These are phyloP conservation scores for Mucor racemosus DNA, from an alignment of 371 early-diverging fungal genomes.

Conservation along the genomic window DNA sequence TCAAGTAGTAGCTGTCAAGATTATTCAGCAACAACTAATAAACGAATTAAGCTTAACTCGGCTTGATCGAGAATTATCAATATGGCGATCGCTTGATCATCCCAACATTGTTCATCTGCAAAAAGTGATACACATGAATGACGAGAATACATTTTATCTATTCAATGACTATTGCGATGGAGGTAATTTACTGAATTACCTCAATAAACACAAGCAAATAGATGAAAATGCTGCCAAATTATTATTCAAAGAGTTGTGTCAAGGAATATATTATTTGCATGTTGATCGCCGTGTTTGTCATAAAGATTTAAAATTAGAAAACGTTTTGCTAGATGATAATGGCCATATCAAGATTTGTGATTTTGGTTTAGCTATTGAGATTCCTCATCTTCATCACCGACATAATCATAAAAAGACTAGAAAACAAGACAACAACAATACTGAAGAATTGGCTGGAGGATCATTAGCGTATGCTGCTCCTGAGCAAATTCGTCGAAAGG, in stretches of 20 bases:
- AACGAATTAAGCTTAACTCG: constrained; percentile 16
- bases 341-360: constrained; percentile 81
- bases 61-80: constrained; percentile 61
- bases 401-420: constrained; percentile 11
- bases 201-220: constrained; percentile 25
- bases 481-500: constrained; percentile 61
- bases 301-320: constrained; percentile 94
- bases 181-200: constrained; percentile 56
- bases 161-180: constrained; percentile 71
- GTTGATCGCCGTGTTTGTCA: constrained; percentile 75
- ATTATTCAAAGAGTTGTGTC: constrained; percentile 72
- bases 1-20: constrained; percentile 61
- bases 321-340: constrained; percentile 69
- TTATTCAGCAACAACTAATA: constrained; percentile 43
- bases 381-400: constrained; percentile 24
- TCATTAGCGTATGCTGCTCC: constrained; percentile 83
- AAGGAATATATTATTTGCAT: constrained; percentile 85
- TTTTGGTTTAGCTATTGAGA: constrained; percentile 79
- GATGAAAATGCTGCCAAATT: constrained; percentile 50
- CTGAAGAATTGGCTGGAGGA: constrained; percentile 56
- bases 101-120: constrained; percentile 67
- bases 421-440: too few relatives aligned
- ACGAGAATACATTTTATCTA: constrained; percentile 58
- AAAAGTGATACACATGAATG: constrained; percentile 61
- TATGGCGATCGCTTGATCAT: constrained; percentile 77